Evolutionary conservation across 2,329 filamentous ascomycete species (phyloP), one percentile per base, ranked within the genome.

Genomic region (Apiospora malaysiana): DNA sequence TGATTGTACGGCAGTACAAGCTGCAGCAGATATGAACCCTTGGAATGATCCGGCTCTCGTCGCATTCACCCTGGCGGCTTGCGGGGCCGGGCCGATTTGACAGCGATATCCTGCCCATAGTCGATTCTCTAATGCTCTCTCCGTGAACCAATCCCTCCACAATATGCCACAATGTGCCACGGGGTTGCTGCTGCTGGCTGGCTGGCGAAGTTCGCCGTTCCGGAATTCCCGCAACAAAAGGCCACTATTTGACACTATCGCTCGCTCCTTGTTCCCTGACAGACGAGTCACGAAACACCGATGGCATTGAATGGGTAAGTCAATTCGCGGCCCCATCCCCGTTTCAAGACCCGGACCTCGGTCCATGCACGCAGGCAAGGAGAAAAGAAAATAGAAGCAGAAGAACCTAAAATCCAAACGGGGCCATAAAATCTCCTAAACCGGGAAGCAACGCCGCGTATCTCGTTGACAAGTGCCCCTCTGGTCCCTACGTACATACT

Each of bases 381-480:
- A 23, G 32, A 21, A 40, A 63, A 40, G 18, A 63, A 40, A 63
- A 63, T n/a, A 59, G 51, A 59, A 59, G 32, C 49, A 18, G n/a
- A 49, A 49, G 51, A 59, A 59, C 51, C 51, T 59, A 63, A 63
- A 63, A 63, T 5, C 51, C n/a, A 63, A 40, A 63, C 56, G 32
- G 32, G 56, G 56, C 32, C 56, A 63, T 63, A 63, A 63, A 63
- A 59, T 37, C 27, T 59, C 56, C 56, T 63, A 63, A 63, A 63
- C 18, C 32, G 56, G 27, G 56, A 40, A 9, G 27, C 32, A 40
- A n/a, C 18, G 56, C 56, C 56, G 56, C 32, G 56, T 12, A 63
- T 63, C 56, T 63, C 6, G 32, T 63, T 18, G 56, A 40, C 5
- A 14, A n/a, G 18, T n/a, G 32, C 8, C 32, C 56, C 56, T 18